These are phyloP conservation scores for Stromatinia cepivora DNA, from an alignment of 2,329 filamentous ascomycete species.

Conservation along the genomic window DNA sequence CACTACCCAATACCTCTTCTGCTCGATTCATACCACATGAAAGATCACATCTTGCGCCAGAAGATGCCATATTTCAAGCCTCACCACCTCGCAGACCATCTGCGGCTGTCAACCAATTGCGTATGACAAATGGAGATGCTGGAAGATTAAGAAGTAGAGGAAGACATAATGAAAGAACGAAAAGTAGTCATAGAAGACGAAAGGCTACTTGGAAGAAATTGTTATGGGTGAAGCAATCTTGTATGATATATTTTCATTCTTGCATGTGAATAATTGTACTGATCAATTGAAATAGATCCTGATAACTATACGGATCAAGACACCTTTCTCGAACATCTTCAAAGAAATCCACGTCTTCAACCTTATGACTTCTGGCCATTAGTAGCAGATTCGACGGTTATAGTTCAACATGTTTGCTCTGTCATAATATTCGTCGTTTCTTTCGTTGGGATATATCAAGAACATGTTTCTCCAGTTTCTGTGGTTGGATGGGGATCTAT, in stretches of 20 bases:
- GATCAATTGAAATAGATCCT: slow-evolving; percentile 61
- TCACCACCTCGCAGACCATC: slow-evolving; percentile 58
- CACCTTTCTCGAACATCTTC: slow-evolving; percentile 93
- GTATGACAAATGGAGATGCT: slow-evolving; percentile 36
- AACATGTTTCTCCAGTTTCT: slow-evolving; percentile 84
- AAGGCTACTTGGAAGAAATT: slow-evolving; percentile 90
- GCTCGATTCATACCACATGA: slow-evolving; percentile 42
- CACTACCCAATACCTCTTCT: slow-evolving; percentile 29
- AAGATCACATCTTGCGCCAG: slow-evolving; percentile 73
- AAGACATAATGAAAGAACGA: slow-evolving; percentile 35
- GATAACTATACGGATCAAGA: slow-evolving; percentile 98
- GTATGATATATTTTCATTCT: slow-evolving; percentile 49
- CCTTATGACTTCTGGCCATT: slow-evolving; percentile 99
- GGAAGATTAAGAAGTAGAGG: slow-evolving; percentile 31
- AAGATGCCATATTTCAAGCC: slow-evolving; percentile 73
- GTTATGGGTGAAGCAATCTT: slow-evolving; percentile 96
- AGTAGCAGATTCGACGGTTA: slow-evolving; percentile 91
- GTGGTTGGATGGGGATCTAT: slow-evolving; percentile 83
- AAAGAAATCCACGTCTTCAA: slow-evolving; percentile 88
- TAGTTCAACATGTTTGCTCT: slow-evolving; percentile 94
- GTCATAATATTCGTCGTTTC: slow-evolving; percentile 93
- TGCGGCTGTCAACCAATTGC: slow-evolving; percentile 42
- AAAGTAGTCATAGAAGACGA: slow-evolving; percentile 59
- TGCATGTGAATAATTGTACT: slow-evolving; percentile 25
- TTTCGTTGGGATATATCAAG: slow-evolving; percentile 86